Evolutionary conservation across 768 basidiomycete species (phyloP), one percentile per base, ranked within the genome.

Genomic region (Kwoniella newhampshirensis): DNA sequence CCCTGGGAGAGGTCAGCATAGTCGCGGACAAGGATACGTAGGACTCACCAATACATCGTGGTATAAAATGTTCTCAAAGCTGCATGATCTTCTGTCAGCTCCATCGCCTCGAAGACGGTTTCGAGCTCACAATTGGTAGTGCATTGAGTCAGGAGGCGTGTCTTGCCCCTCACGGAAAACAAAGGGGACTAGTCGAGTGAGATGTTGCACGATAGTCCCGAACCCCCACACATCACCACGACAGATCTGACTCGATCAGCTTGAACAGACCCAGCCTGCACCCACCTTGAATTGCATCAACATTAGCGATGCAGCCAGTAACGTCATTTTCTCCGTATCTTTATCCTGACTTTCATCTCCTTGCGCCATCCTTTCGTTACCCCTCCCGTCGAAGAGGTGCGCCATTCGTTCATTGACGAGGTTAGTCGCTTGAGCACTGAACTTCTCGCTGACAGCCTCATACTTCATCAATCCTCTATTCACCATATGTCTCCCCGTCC

Each of bases 201-300:
- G 53, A 49, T 65, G 56, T 36, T 55, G 57, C 18, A 64, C 51
- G 9, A 61, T 43, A n/a, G 36, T 42, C 1, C 46, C 58, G 32
- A 62, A 72, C 13, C 67, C 70, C 60, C 65, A 69, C 9, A 69
- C 63, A 47, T 72, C 70, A 3, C 70, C 70, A 8, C 65, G 48
- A 35, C 64, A 69, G 15, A 67, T 65, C 70, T 72, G 17, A 25
- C 44, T 28, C 11, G 30, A 49, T n/a, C n/a, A n/a, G n/a, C n/a
- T n/a, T n/a, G n/a, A 20, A 2, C 30, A 23, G 4, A 37, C 11
- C 36, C n/a, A 26, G 42, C 52, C 60, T 46, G 41, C 23, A 37
- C 60, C 54, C 55, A 69, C 70, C 65, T 72, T 72, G 63, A 60
- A 65, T 45, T 67, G 65, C 39, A 68, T 52, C 13, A 67, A 37